These are phyloP conservation scores for Mucor circinelloides DNA, from an alignment of 371 early-diverging fungal species.

Conservation along the genomic window DNA sequence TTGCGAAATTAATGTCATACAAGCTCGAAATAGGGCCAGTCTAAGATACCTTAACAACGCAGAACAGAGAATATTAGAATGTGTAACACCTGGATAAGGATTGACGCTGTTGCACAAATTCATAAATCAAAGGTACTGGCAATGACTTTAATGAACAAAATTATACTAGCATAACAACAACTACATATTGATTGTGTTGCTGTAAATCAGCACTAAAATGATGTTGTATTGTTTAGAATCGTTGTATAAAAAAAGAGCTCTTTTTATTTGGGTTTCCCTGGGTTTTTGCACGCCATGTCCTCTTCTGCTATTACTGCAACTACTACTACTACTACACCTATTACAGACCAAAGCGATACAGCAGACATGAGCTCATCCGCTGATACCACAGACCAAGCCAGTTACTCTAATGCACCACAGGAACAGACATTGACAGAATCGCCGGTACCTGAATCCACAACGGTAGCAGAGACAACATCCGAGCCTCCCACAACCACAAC, in stretches of 20 bases:
- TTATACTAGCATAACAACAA: background rate
- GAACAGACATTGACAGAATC: background rate
- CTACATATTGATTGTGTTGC: background rate
- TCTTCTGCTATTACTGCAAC: background rate
- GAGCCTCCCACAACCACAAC: background rate
- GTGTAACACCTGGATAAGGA: background rate
- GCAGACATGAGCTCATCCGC: background rate
- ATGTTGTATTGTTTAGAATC: background rate
- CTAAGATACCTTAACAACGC: background rate
- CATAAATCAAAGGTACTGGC: background rate
- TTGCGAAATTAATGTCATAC: background rate
- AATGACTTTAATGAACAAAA: conserved; percentile 1
- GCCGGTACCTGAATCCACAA: background rate
- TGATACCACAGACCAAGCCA: background rate
- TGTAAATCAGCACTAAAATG: background rate
- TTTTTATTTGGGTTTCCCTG: background rate
- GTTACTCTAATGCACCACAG: background rate
- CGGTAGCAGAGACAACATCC: background rate
- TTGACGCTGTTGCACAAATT: conserved; percentile 19
- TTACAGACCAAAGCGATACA: background rate
- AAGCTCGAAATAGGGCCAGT: background rate
- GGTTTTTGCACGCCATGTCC: background rate
- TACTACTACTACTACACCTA: background rate
- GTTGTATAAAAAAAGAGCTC: background rate
- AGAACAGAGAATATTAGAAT: background rate